Base-by-base conservation (phyloP, 441 rosid genomes). In the Capsella rubella region DNA sequence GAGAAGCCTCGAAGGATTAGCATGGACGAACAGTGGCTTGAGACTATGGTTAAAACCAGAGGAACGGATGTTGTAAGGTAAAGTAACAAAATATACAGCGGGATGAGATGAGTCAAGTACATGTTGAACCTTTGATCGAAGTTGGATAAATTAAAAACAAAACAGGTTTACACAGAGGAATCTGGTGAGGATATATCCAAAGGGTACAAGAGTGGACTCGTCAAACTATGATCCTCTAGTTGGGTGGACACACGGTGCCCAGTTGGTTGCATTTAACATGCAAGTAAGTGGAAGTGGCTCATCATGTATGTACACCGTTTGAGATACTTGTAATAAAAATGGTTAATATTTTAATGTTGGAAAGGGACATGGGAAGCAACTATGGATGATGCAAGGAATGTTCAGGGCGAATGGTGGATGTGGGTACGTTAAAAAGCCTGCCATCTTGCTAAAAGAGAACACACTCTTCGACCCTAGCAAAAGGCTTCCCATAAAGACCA, bases 231-330 rank as follows among this genome's bases (percentile, higher is more conserved):
- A 88, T 61, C 93, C 97, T 35, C 83, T 67, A 13, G 49, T 89
- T 1, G 90, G 90, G 40, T 91, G 95, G 97, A 84, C 72, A 61
- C 88, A 89, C 56, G 95, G 95, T 53, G 90, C 95, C 71, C 97
- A 91, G 76, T 87, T 91, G 96, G 90, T 89, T 45, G 96, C 96
- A 47, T 90, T 90, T 55, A 91, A 91, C 69, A 89, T 89, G 95
- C 95, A 89, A 86, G 95, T 91, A 56, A 58, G 78, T 52, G n/a
- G 18, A 52, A 57, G 77, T 52, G 31, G 15, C 25, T 51, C 29
- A 28, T 28, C 32, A 13, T 43, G 13, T 28, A 45, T n/a, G 6
- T 34, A 34, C 9, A 34, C 37, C 37, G 35, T 34, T 6, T 34
- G 8, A 34, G 50, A 63, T 6, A 34, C 13, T 15, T 15, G 5